Evolutionary conservation across 225 moss, liverwort and hornwort species (phyloP).

Genomic region (Lunularia cruciata): DNA sequence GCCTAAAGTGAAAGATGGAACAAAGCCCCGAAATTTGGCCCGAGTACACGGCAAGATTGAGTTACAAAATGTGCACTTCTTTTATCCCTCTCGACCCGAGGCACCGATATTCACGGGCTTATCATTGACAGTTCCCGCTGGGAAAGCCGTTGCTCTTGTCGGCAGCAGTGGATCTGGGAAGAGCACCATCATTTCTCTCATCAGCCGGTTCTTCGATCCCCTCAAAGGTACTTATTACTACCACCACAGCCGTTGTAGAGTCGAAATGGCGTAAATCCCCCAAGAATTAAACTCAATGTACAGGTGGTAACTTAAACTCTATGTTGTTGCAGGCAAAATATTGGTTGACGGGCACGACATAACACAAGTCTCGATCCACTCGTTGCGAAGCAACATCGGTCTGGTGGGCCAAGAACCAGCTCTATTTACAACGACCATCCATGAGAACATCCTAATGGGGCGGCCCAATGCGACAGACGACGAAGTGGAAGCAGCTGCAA

Average conservation of each 20-base stretch:
- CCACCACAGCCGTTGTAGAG: neutral
- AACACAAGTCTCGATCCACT: neutral
- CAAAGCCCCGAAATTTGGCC: slow-evolving; percentile 41
- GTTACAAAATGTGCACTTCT: slow-evolving; percentile 23
- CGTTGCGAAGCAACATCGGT: slow-evolving; percentile 8
- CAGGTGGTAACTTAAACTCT: no score
- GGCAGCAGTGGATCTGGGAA: slow-evolving; percentile 35
- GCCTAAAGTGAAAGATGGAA: slow-evolving; percentile 7
- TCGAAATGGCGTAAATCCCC: neutral
- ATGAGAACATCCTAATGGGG: slow-evolving; percentile 37
- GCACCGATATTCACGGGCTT: slow-evolving; percentile 26
- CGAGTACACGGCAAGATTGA: slow-evolving; percentile 40
- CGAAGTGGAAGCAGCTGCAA: slow-evolving; percentile 52
- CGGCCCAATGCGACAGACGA: slow-evolving; percentile 32
- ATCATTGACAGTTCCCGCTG: slow-evolving; percentile 18
- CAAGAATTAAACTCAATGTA: neutral
- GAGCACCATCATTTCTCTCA: slow-evolving; percentile 27
- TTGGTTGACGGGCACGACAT: slow-evolving; percentile 48
- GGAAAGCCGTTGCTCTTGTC: slow-evolving; percentile 26
- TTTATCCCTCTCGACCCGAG: slow-evolving; percentile 34
- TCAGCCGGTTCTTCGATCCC: slow-evolving; percentile 37
- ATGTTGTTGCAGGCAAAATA: slow-evolving; percentile 42
- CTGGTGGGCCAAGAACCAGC: slow-evolving; percentile 25
- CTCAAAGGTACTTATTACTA: neutral
- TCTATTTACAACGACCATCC: slow-evolving; percentile 24